phyloP scores from a whole-genome alignment of 768 basidiomycete genomes.

The Gyrodon lividus region DNA sequence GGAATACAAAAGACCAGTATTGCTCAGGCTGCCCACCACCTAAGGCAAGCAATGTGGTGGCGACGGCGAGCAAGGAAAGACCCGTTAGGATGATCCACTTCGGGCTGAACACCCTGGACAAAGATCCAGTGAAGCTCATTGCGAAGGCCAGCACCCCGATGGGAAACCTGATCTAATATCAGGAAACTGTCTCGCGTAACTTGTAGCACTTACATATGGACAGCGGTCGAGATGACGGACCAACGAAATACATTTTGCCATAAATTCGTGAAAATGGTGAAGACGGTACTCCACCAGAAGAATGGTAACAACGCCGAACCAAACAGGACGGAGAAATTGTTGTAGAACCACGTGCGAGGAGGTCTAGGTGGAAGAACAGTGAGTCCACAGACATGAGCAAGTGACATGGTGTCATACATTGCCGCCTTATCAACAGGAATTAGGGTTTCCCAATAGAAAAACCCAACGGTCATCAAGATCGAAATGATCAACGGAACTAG shows the following conservation, averaged over 20 bases:
- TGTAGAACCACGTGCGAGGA: conserved; percentile 42
- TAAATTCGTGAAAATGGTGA: conserved; percentile 34
- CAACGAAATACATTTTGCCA: conserved; percentile 46
- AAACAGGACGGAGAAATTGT: conserved; percentile 41
- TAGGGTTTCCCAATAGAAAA: conserved; percentile 51
- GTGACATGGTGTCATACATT: conserved; percentile 31
- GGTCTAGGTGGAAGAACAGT: conserved; percentile 28
- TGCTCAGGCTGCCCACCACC: conserved; percentile 38
- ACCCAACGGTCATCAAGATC: conserved; percentile 36
- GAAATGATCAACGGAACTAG: conserved; percentile 48
- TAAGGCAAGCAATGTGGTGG: conserved; percentile 42
- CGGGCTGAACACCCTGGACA: conserved; percentile 36
- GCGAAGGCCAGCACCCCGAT: conserved; percentile 40
- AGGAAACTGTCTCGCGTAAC: background rate
- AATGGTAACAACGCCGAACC: conserved; percentile 38
- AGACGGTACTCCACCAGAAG: conserved; percentile 41
- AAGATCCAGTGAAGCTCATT: conserved; percentile 37
- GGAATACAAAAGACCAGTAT: conserved; percentile 50
- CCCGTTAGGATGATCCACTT: conserved; percentile 50
- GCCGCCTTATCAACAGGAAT: conserved; percentile 42
- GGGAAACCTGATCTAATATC: conserved; percentile 34
- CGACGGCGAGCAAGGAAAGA: conserved; percentile 35
- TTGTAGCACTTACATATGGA: conserved; percentile 36
- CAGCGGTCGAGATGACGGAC: conserved; percentile 38
- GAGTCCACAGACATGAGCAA: background rate